Evolutionary conservation across 345 rosid species (phyloP), one percentile per base, ranked within the genome.

Genomic region (Lepidium africanum): DNA sequence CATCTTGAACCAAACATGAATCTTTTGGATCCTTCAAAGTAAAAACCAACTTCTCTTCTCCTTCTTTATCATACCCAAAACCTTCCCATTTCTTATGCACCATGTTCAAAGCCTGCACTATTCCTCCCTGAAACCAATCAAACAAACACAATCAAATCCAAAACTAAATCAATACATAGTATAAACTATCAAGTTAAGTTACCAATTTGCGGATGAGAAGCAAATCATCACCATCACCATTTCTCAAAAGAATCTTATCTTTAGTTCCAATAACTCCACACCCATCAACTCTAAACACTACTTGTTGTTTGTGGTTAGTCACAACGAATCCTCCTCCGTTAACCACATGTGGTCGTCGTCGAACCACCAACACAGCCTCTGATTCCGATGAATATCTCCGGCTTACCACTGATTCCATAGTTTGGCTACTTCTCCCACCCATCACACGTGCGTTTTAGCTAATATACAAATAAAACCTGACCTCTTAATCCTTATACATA

Each of bases 241-340:
- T 87, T 41, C 79, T 79, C 5, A 92, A 53, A 10, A 83, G 53
- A 4, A 90, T 63, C 70, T 87, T 79, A 9, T 83, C 96, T 69
- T 76, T 75, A 10, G 77, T 65, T 27, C 96, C 98, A 10, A 81
- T 76, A 70, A 85, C 82, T 17, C 87, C 90, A n/a, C 96, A 92
- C 10, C 98, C 96, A 35, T 87, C 95, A 12, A 87, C 92, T 40
- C 79, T 79, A 77, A 92, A 89, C 54, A 89, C 79, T 72, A 75
- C 83, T 38, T 65, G 77, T 57, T 88, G 90, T 75, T 70, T 65
- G 65, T 79, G 80, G 74, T 92, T 80, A 0, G 85, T 87, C 40
- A 87, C 96, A 50, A 92, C 91, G 36, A 92, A 85, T 12, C 98
- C 96, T 35, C 96, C 98, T 0, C 98, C 96, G 6, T 68, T 82